Evolutionary conservation across 129 eudicot genomes (phyloP), one percentile per base, ranked within the genome.

Genomic region (Heracleum sosnowskyi): DNA sequence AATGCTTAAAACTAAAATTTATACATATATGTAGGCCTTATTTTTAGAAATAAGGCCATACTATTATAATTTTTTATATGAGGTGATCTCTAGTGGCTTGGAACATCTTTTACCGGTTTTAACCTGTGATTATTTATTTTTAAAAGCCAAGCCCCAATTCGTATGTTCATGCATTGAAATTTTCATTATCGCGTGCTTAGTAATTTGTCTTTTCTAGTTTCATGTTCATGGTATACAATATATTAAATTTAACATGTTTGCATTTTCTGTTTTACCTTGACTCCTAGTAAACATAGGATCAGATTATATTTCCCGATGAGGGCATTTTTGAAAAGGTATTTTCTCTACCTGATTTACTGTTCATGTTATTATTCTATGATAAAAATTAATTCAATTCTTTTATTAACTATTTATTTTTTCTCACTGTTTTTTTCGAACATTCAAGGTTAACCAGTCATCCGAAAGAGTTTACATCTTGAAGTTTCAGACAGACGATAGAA

Each of bases 291-390:
- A 84, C 37, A 80, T 79, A 95, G 99, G 99, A 95, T 83, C 97
- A 91, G 68, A 95, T 95, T 76, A 81, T 95, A 47, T 95, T 95
- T 73, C 99, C 99, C 1, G 95, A 92, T 17, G 99, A 95, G 79
- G 97, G 97, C 74, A 83, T 90, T 75, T 95, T 92, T 88, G 99
- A 95, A 77, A 95, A 89, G 96, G 98, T 94, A 86, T 74, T 8
- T 34, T 73, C 36, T 63, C 42, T 13, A 7, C 18, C 34, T 57
- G 68, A 77, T 31, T 31, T 7, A 12, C 22, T 66, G 36, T 66
- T 66, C 5, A 45, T 46, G 75, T 49, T 18, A 26, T 40, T 40
- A 57, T 62, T 81, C 41, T 7, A 20, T 28, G 0, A 24, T 20
- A 49, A 20, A 20, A 24, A 26, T 51, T 17, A 4, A 16, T 42